Percentiles rank a stretch among this genome's conserved stretches.
Evolutionary conservation across 2,329 filamentous ascomycete genomes (phyloP).

Genomic region (Verticillium albo-atrum): DNA sequence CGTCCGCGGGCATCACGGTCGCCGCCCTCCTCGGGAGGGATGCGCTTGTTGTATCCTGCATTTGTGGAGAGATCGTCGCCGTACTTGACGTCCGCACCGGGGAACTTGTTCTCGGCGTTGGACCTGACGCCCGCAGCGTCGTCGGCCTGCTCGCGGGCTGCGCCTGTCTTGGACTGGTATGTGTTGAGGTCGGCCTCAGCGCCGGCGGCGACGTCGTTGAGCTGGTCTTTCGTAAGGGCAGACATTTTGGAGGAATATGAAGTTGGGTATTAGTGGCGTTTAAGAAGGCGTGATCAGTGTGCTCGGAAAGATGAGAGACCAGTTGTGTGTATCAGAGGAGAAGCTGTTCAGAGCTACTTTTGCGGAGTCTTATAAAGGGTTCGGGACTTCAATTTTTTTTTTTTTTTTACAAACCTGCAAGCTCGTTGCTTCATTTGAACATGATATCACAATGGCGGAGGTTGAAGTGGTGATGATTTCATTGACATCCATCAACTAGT

Average conservation of each 20-base stretch:
- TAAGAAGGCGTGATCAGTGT: too few species aligned
- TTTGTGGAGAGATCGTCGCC: conserved; percentile 41
- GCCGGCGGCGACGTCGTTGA: conserved; percentile 37
- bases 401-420: background rate
- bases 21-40: conserved; percentile 40
- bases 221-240: conserved; percentile 24
- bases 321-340: too few species aligned
- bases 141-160: conserved; percentile 28
- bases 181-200: conserved; percentile 44
- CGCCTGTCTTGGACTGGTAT: conserved; percentile 43
- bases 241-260: background rate
- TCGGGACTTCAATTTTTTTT: too few species aligned
- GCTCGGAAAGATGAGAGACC: background rate
- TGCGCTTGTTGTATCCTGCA: conserved; percentile 38
- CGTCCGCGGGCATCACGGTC: conserved; percentile 37
- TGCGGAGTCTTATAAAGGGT: too few species aligned
- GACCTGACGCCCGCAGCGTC: conserved; percentile 39
- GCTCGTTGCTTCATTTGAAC: background rate
- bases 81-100: conserved; percentile 31
- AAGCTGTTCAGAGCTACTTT: background rate
- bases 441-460: background rate
- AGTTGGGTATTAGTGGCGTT: background rate
- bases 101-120: conserved; percentile 37
- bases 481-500: background rate
- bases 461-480: background rate